These are phyloP conservation scores for Acanthamoeba sp. DNA, from an alignment of 208 protist genomes.

Conservation along the genomic window DNA sequence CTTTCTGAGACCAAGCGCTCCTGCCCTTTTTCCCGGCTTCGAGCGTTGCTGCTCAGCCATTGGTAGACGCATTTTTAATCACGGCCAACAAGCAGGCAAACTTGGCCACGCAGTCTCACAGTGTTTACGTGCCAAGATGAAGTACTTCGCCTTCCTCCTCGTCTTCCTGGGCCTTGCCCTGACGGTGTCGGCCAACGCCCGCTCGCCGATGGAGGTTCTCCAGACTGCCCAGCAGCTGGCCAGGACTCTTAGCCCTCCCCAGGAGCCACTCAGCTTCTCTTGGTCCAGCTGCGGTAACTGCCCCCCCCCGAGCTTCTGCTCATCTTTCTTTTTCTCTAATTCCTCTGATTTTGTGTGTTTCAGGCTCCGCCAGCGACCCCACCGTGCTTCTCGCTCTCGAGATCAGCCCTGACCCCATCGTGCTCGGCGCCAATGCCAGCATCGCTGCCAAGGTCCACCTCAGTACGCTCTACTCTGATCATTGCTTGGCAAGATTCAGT, in stretches of 20 bases:
- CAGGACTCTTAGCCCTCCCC: neutral
- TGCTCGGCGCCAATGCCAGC: constrained; percentile 29
- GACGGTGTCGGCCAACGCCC: constrained; percentile 1
- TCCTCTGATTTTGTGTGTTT: neutral
- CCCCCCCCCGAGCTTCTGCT: neutral
- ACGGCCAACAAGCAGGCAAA: neutral
- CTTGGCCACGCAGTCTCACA: neutral
- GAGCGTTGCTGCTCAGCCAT: neutral
- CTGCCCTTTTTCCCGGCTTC: neutral
- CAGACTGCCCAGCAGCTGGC: neutral
- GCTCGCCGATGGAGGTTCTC: neutral
- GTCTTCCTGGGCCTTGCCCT: neutral
- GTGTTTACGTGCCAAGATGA: neutral
- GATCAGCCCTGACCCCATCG: constrained; percentile 66
- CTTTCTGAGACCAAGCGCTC: neutral
- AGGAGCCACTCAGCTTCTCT: constrained; percentile 9
- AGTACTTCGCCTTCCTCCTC: neutral
- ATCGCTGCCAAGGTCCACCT: neutral
- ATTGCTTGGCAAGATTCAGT: neutral
- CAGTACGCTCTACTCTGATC: neutral
- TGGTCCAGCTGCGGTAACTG: constrained; percentile 33
- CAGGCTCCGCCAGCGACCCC: constrained; percentile 24
- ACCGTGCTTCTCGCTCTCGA: constrained; percentile 12
- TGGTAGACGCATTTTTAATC: neutral
- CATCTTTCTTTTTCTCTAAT: neutral